Conservation (phyloP, 2,329 filamentous ascomycete species). For the Sporothrix schenckii region DNA sequence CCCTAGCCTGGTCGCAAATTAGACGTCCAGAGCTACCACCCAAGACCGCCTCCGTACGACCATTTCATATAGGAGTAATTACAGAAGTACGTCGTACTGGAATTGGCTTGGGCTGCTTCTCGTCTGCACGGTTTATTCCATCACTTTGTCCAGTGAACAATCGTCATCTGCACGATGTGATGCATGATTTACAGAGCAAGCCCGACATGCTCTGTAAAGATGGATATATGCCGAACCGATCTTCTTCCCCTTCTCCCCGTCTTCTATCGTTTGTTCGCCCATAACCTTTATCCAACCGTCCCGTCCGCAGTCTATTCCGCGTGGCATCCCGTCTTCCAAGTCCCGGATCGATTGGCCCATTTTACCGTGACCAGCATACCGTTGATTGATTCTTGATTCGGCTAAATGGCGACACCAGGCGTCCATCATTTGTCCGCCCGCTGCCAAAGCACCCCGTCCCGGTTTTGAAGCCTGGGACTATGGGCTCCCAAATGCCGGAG, state of each 20-base stretch:
- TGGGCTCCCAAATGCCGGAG: not conserved
- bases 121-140: not conserved
- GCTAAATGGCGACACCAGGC: not conserved
- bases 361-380: not conserved
- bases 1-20: constrained; percentile 14
- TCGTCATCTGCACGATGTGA: not conserved
- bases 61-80: too few species aligned
- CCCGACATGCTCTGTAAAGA: too few species aligned
- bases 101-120: not conserved
- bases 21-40: not conserved
- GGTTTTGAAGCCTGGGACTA: not conserved
- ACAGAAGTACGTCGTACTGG: not conserved
- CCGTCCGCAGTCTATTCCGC: constrained; percentile 8
- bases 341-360: not conserved
- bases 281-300: not conserved
- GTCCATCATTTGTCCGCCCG: not conserved
- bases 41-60: not conserved
- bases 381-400: not conserved
- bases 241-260: not conserved
- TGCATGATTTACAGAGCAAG: too few species aligned
- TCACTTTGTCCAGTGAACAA: not conserved
- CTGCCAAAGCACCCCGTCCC: not conserved
- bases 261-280: not conserved
- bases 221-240: not conserved
- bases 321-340: not conserved